phyloP scores from a whole-genome alignment of 768 basidiomycete genomes.

The Naganishia randhawae region DNA sequence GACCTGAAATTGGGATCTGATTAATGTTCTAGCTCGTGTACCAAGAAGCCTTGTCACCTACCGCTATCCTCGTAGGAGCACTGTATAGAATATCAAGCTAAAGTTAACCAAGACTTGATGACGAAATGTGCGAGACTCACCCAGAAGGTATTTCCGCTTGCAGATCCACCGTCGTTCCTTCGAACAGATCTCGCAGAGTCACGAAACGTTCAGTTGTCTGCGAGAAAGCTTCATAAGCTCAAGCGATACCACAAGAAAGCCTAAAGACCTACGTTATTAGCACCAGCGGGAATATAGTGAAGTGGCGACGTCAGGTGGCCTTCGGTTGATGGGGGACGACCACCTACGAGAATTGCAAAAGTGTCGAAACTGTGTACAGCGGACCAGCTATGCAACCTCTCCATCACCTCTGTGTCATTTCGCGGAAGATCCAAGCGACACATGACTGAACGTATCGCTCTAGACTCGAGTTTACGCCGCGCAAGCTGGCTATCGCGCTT shows the following conservation, averaged over 20 bases:
- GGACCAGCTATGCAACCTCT: background rate
- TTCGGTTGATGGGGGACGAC: background rate
- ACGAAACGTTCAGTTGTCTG: background rate
- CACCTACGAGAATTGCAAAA: background rate
- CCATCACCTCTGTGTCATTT: background rate
- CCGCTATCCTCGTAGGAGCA: conserved; percentile 9
- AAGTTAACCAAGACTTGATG: background rate
- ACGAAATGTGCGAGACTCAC: background rate
- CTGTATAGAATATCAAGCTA: background rate
- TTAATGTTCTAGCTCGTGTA: too few species aligned
- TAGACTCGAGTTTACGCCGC: background rate
- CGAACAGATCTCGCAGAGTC: background rate
- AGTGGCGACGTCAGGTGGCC: background rate
- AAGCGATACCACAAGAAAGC: background rate
- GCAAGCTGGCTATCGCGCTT: background rate
- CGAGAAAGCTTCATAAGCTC: background rate
- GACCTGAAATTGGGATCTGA: background rate
- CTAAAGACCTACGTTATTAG: background rate
- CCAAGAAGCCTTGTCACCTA: background rate
- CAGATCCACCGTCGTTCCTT: background rate
- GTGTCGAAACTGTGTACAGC: background rate
- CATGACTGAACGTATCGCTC: background rate
- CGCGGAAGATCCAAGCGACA: conserved; percentile 1
- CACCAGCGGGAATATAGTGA: conserved; percentile 1
- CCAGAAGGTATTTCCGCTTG: background rate